These are phyloP conservation scores for Colletotrichum noveboracense DNA, from an alignment of 2,329 filamentous ascomycete genomes.

Conservation along the genomic window DNA sequence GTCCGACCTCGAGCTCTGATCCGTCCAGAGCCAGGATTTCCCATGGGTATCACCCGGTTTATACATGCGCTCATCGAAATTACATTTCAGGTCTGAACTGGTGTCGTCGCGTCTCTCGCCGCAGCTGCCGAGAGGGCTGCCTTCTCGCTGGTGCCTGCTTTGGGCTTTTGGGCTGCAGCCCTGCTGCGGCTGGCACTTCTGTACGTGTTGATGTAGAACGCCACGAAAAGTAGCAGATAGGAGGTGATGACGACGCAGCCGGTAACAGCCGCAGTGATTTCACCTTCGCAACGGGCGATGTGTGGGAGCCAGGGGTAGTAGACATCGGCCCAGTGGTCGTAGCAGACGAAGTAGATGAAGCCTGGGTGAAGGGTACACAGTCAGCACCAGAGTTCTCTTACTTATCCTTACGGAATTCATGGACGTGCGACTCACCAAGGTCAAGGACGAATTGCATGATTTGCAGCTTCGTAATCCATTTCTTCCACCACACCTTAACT, in stretches of 20 bases:
- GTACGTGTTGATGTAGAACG: slow-evolving; percentile 70
- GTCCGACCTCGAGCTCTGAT: not conserved
- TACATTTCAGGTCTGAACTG: not conserved
- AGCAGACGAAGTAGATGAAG: slow-evolving; percentile 72
- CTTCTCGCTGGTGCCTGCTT: not conserved
- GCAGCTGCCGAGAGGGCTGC: not conserved
- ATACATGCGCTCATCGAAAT: not conserved
- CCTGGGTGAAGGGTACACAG: not conserved
- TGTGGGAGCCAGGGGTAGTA: slow-evolving; percentile 76
- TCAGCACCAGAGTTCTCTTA: not conserved
- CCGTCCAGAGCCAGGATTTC: not conserved
- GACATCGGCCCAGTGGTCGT: slow-evolving; percentile 76
- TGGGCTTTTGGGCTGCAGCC: not conserved
- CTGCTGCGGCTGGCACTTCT: not conserved
- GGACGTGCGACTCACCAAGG: slow-evolving; percentile 65
- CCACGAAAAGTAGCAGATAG: slow-evolving; percentile 80
- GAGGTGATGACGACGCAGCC: slow-evolving; percentile 77
- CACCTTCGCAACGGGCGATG: slow-evolving; percentile 72
- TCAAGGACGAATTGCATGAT: slow-evolving; percentile 90
- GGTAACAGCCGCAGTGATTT: slow-evolving; percentile 78
- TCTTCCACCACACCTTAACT: slow-evolving; percentile 92
- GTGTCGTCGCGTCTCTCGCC: not conserved
- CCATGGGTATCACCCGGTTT: not conserved
- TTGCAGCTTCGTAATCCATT: slow-evolving; percentile 90
- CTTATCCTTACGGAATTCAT: not conserved